A percentile compares a stretch with the other conserved stretches of the same genome.
These are phyloP conservation scores for Rhizophagus prolifer DNA, from an alignment of 192 early-diverging fungal genomes.

Conservation along the genomic window DNA sequence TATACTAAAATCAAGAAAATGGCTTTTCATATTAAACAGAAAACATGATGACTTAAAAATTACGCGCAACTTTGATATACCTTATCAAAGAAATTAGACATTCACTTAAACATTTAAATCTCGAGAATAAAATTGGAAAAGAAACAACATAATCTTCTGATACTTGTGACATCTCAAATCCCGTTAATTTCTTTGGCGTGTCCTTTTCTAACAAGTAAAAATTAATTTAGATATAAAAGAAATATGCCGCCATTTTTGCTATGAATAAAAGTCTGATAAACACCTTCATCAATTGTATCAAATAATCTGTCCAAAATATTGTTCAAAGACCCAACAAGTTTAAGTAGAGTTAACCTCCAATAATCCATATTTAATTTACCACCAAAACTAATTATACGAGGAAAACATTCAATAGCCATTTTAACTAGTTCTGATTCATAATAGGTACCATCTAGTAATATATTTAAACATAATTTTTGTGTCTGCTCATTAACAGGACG, in stretches of 20 bases:
- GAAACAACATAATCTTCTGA: constrained; percentile 43
- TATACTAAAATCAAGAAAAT: constrained; percentile 37
- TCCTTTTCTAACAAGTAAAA: constrained; percentile 6
- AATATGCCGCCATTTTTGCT: not conserved
- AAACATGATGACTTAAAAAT: constrained; percentile 1
- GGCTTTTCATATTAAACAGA: constrained; percentile 31
- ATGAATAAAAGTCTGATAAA: not conserved
- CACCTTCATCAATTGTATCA: constrained; percentile 56
- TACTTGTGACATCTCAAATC: constrained; percentile 38
- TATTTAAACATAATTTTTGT: constrained; percentile 46
- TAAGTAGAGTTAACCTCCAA: constrained; percentile 44
- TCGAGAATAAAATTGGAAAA: constrained; percentile 40
- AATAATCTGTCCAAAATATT: constrained; percentile 47
- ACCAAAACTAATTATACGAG: constrained; percentile 40
- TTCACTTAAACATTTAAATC: constrained; percentile 36
- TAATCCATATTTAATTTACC: constrained; percentile 43
- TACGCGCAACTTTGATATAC: constrained; percentile 25
- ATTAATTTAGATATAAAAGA: constrained; percentile 6
- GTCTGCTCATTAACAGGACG: constrained; percentile 44
- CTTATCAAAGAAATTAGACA: constrained; percentile 40
- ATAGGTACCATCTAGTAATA: constrained; percentile 49
- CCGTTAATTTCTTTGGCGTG: constrained; percentile 28
- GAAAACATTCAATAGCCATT: constrained; percentile 42
- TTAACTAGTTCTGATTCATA: constrained; percentile 35
- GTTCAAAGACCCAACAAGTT: constrained; percentile 50